Base-by-base conservation (phyloP, 2,329 filamentous ascomycete genomes). In the Orbilia ellipsospora region DNA sequence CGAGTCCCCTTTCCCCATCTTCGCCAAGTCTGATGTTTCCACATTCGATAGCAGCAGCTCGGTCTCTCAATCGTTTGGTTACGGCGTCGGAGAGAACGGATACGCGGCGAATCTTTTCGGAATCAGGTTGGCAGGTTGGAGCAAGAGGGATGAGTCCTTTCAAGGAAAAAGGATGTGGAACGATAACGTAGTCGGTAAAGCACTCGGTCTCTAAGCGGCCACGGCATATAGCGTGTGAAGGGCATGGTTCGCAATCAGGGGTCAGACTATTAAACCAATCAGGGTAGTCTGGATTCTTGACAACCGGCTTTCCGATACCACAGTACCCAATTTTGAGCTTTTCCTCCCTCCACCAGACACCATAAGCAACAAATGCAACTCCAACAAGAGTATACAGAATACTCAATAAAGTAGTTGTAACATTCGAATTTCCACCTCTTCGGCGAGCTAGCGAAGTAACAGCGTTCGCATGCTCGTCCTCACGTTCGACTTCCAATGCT, bases 271-370 rank as follows among this genome's bases (percentile, higher is more conserved):
- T 85, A 7, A 92, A 85, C 85, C 89, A 92, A 55, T 92, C 89
- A 15, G 66, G 31, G 23, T 51, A 65, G 2, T 94, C 94, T 16
- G 97, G 85, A 23, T 88, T 86, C 12, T 90, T 85, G 31, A 89
- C 87, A 10, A 86, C 77, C 55, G 84, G 82, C 63, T 90, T 88
- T 23, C 91, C 95, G 63, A 96, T 87, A 12, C 94, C 93, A 81
- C 95, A 99, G 81, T 96, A 99, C 40, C 96, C 95, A 18, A 98
- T 92, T 15, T 92, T 91, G n/a, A 97, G 85, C 85, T 98, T 98
- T 83, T 99, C 95, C 81, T 97, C 92, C 57, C 94, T 87, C 84
- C 94, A 99, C 88, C 94, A 95, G 7, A 88, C 88, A 31, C 87
- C 90, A 77, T 96, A 92, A 0, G 90, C 89, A 36, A 87, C 87